Evolutionary conservation across 768 basidiomycete genomes (phyloP).

Genomic region (Rhizopogon salebrosus): DNA sequence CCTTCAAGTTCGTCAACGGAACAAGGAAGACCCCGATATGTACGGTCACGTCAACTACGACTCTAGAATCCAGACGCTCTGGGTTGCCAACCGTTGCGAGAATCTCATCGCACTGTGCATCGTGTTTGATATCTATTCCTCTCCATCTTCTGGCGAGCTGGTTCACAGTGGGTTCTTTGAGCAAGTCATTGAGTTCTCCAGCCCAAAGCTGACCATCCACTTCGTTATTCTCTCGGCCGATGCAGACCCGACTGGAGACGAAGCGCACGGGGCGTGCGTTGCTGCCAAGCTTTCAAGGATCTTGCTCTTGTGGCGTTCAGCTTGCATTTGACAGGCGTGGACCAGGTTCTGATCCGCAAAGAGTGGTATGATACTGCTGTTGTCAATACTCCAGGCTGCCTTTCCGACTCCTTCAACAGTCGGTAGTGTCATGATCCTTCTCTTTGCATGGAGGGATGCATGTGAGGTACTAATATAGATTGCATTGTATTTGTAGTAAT

Average conservation of each 20-base stretch:
- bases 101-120: conserved; percentile 80
- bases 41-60: conserved; percentile 87
- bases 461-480: too few relatives aligned
- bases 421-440: too few relatives aligned
- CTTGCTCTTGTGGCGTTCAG: conserved; percentile 82
- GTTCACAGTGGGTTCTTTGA: conserved; percentile 64
- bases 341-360: conserved; percentile 80
- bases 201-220: conserved; percentile 82
- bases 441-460: too few relatives aligned
- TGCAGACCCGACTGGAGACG: conserved; percentile 76
- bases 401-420: too few relatives aligned
- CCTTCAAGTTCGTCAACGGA: conserved; percentile 72
- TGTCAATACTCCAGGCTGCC: conserved; percentile 37
- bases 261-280: conserved; percentile 78
- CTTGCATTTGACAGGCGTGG: conserved; percentile 86
- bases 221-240: conserved; percentile 86
- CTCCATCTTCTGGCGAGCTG: conserved; percentile 52
- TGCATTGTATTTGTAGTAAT: too few relatives aligned
- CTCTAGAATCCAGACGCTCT: conserved; percentile 77
- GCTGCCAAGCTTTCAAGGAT: conserved; percentile 74
- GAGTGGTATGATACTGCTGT: conserved; percentile 82
- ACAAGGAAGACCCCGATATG: conserved; percentile 75
- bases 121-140: conserved; percentile 54
- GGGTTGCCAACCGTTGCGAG: conserved; percentile 81
- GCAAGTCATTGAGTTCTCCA: conserved; percentile 77